A percentile compares a stretch with the other conserved stretches of the same genome.
phyloP scores from a whole-genome alignment of 164 flowering plant genomes.

The Stephania japonica region DNA sequence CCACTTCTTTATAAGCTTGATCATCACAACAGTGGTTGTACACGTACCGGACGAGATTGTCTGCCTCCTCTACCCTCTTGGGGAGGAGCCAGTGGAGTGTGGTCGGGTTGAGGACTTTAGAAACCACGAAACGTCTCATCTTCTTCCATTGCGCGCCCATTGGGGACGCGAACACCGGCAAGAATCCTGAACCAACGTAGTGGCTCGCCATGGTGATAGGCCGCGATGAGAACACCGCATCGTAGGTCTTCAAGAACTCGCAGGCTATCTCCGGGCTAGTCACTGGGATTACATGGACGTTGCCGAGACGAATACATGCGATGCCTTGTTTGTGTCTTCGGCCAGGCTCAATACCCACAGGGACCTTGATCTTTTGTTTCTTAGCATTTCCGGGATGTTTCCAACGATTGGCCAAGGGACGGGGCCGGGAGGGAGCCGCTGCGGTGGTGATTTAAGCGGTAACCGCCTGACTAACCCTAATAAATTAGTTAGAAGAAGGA shows the following conservation, averaged over 20 bases:
- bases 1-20: background rate
- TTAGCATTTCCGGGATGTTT: slow-evolving; percentile 12
- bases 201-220: slow-evolving; percentile 24
- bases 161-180: slow-evolving; percentile 17
- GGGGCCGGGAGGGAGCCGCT: slow-evolving; percentile 26
- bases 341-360: slow-evolving; percentile 20
- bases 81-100: background rate
- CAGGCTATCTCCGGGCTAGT: slow-evolving; percentile 23
- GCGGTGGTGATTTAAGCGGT: too few relatives aligned
- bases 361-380: slow-evolving; percentile 21
- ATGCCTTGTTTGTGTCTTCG: slow-evolving; percentile 22
- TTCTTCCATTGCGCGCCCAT: slow-evolving; percentile 29
- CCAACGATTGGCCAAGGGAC: slow-evolving; percentile 28
- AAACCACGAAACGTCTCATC: background rate
- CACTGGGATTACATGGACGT: slow-evolving; percentile 25
- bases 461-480: too few relatives aligned
- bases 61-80: background rate
- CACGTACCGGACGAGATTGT: background rate
- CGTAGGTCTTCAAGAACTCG: slow-evolving; percentile 29
- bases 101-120: background rate
- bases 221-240: slow-evolving; percentile 24
- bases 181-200: slow-evolving; percentile 23
- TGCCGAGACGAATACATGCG: slow-evolving; percentile 22
- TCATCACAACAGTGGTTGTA: background rate
- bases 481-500: too few relatives aligned